Evolutionary conservation across 345 rosid species (phyloP).

Genomic region (Hypericum androsaemum): DNA sequence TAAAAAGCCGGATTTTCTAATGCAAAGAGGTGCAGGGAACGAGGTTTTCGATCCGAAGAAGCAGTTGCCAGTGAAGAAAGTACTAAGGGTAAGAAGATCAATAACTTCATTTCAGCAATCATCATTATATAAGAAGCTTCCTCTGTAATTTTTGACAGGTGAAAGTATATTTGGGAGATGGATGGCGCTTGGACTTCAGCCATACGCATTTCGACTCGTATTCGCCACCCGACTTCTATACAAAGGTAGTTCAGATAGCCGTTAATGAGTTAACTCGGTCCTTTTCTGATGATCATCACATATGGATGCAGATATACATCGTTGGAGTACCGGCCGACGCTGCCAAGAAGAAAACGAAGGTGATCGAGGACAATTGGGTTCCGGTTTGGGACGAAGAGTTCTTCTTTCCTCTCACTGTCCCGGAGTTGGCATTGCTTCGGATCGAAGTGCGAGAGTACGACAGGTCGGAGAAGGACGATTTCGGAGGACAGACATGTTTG

Average conservation of each 20-base stretch:
- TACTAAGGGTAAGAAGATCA: slow-evolving; percentile 32
- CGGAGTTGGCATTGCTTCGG: slow-evolving; percentile 21
- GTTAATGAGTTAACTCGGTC: neutral
- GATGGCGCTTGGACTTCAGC: slow-evolving; percentile 52
- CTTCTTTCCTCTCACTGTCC: slow-evolving; percentile 18
- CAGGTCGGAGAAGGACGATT: slow-evolving; percentile 24
- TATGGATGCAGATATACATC: slow-evolving; percentile 19
- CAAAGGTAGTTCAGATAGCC: slow-evolving; percentile 27
- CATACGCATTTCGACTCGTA: slow-evolving; percentile 35
- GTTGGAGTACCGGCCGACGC: slow-evolving; percentile 19
- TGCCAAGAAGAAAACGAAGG: slow-evolving; percentile 16
- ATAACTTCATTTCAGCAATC: neutral
- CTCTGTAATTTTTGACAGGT: slow-evolving; percentile 20
- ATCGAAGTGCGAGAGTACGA: slow-evolving; percentile 22
- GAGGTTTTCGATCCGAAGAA: slow-evolving; percentile 41
- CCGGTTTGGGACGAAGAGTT: slow-evolving; percentile 24
- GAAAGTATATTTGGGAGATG: slow-evolving; percentile 61
- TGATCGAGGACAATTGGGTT: slow-evolving; percentile 21
- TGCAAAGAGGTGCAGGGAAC: slow-evolving; percentile 21
- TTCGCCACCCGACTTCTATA: slow-evolving; percentile 63
- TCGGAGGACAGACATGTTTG: slow-evolving; percentile 24
- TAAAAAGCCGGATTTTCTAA: slow-evolving; percentile 53
- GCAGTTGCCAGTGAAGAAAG: slow-evolving; percentile 28
- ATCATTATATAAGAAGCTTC: neutral
- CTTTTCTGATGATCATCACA: neutral